Conservation (phyloP, 106 monocot genomes). For the Dendrobium catenatum region DNA sequence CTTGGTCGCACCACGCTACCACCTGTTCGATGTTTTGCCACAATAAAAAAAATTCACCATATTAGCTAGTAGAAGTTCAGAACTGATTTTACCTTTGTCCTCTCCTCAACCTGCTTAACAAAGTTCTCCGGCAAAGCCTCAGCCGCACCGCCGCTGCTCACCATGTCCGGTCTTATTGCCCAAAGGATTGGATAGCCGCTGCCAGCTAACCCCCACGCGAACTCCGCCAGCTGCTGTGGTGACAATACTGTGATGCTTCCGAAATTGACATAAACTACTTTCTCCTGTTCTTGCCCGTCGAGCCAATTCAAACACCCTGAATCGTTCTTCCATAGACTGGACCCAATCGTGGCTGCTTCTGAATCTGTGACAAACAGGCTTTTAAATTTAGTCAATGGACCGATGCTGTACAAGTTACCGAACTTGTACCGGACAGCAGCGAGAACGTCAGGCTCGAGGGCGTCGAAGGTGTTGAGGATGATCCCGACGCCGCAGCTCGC, state of each 20-base stretch:
- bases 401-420: background rate
- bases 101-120: background rate
- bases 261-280: background rate
- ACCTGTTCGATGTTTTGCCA: background rate
- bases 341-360: background rate
- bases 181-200: conserved; percentile 5
- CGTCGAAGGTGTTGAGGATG: conserved; percentile 5
- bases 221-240: background rate
- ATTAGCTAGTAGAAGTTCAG: background rate
- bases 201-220: conserved; percentile 1
- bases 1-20: conserved; percentile 12
- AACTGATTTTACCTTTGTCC: background rate
- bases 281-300: background rate
- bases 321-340: background rate
- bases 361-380: background rate
- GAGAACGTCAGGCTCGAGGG: background rate
- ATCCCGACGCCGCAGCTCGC: background rate
- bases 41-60: background rate
- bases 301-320: conserved; percentile 36
- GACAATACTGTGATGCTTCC: background rate
- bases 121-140: background rate
- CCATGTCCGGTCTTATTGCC: conserved; percentile 20
- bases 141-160: conserved; percentile 4
- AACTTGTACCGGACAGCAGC: background rate
- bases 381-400: background rate